Percentiles rank a stretch among this genome's conserved stretches.
Conservation (phyloP, 257 asterid genomes). For the Capsicum chinense region DNA sequence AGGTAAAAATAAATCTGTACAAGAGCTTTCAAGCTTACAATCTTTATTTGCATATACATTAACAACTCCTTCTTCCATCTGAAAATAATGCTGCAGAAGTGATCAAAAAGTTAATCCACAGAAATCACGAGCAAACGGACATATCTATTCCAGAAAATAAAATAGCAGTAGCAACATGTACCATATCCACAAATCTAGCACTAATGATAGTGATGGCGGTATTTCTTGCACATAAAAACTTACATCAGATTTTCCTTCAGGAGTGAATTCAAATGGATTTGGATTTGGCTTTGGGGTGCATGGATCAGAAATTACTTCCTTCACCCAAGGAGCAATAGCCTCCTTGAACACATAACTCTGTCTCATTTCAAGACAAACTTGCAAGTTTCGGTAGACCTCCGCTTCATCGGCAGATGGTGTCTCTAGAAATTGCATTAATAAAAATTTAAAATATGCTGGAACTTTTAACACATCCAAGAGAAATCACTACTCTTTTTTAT, state of each 20-base stretch:
- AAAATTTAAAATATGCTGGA: constrained; percentile 19
- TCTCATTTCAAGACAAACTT: constrained; percentile 83
- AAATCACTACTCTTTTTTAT: neutral
- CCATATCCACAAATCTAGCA: constrained; percentile 1
- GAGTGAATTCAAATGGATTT: constrained; percentile 74
- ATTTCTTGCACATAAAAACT: constrained; percentile 35
- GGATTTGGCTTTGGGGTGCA: constrained; percentile 86
- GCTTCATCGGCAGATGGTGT: constrained; percentile 83
- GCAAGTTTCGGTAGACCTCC: constrained; percentile 76
- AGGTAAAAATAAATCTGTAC: constrained; percentile 19
- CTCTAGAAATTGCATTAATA: constrained; percentile 56
- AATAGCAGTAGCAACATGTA: constrained; percentile 26
- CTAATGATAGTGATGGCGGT: neutral
- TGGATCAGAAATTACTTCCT: constrained; percentile 87
- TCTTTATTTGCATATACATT: constrained; percentile 83
- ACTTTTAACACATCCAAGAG: constrained; percentile 13
- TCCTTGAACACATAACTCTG: constrained; percentile 75
- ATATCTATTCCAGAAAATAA: constrained; percentile 16
- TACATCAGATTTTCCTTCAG: constrained; percentile 83
- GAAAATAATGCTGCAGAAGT: constrained; percentile 77
- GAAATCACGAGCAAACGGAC: constrained; percentile 15
- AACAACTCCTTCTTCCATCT: constrained; percentile 98
- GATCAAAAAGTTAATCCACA: constrained; percentile 36
- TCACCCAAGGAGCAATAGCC: constrained; percentile 85
- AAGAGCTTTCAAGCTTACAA: constrained; percentile 54